Evolutionary conservation across 805 yeast genomes (phyloP), one percentile per base, ranked within the genome.

Genomic region (Kregervanrija fluxuum): DNA sequence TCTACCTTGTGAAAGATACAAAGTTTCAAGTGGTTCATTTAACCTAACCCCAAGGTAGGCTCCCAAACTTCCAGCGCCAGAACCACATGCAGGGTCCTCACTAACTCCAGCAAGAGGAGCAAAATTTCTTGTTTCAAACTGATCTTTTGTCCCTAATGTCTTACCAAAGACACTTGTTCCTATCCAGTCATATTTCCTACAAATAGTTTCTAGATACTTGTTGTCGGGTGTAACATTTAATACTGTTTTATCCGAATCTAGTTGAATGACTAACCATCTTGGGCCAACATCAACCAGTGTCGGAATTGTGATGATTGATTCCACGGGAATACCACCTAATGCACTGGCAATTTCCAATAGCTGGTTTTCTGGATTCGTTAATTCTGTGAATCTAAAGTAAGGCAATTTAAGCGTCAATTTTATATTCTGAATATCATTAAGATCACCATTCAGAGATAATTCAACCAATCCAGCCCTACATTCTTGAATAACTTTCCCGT

Each of bases 41-140:
- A n/a, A 14, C 11, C 10, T 17, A 17, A 12, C 15, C 8, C 39
- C 30, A 33, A 31, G 35, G 11, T 33, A 46, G 3, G 44, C 37
- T 22, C 41, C 37, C 3, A 43, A 41, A 37, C 47, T 40, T n/a
- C 46, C 60, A 2, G 69, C 62, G n/a, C 80, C 80, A 48, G 73
- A 66, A 2, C 80, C 80, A 55, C 80, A 75, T 8, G 72, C 80
- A 1, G 79, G 79, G 53, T 75, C 80, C 47, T 75, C 80, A n/a
- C 48, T 40, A 1, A 66, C 59, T 12, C 66, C 68, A 11, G 37
- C 30, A 5, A 39, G 8, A 16, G 49, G 49, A 3, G 69, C 68
- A 54, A 74, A 70, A 11, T 74, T 73, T 50, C 80, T 63, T 44
- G 71, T 65, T 49, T 69, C 74, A 22, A 22, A 22, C 6, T 22